Evolutionary conservation across 192 early-diverging fungal species (phyloP).

Genomic region (Obelidium mucronatum): DNA sequence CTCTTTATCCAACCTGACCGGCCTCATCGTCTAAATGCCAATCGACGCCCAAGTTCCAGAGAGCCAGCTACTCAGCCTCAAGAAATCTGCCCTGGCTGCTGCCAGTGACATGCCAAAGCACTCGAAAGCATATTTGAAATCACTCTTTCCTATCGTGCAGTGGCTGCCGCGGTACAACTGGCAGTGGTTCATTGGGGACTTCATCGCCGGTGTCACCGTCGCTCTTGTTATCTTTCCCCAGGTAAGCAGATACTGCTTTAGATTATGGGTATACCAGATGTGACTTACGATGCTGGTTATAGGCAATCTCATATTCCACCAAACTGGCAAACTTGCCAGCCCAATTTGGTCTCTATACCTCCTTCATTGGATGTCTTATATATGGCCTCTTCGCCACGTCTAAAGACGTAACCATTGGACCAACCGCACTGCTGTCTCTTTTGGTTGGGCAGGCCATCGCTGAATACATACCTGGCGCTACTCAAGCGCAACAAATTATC

Average conservation of each 20-base stretch:
- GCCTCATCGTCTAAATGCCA: no score
- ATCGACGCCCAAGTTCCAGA: not conserved
- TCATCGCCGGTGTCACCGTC: constrained; percentile 77
- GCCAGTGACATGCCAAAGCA: not conserved
- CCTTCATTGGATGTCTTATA: constrained; percentile 70
- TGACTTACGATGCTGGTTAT: not conserved
- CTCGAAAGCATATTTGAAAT: constrained; percentile 7
- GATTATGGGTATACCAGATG: not conserved
- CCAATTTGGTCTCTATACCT: constrained; percentile 79
- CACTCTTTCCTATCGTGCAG: constrained; percentile 55
- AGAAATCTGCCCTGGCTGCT: not conserved
- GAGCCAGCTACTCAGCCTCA: not conserved
- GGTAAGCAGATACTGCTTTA: no score
- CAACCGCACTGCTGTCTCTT: constrained; percentile 80
- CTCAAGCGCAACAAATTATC: constrained; percentile 40
- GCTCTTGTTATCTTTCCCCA: constrained; percentile 79
- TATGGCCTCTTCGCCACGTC: constrained; percentile 81
- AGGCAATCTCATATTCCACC: constrained; percentile 66
- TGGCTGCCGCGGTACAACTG: constrained; percentile 68
- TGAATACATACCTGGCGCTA: constrained; percentile 35
- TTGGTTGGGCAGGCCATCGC: constrained; percentile 72
- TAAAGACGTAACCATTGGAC: constrained; percentile 75
- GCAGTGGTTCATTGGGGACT: constrained; percentile 73
- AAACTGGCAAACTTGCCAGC: constrained; percentile 77
- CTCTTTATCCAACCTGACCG: no score